Base-by-base conservation (phyloP, 2,329 filamentous ascomycete genomes). In the Acrocalymma vagum region DNA sequence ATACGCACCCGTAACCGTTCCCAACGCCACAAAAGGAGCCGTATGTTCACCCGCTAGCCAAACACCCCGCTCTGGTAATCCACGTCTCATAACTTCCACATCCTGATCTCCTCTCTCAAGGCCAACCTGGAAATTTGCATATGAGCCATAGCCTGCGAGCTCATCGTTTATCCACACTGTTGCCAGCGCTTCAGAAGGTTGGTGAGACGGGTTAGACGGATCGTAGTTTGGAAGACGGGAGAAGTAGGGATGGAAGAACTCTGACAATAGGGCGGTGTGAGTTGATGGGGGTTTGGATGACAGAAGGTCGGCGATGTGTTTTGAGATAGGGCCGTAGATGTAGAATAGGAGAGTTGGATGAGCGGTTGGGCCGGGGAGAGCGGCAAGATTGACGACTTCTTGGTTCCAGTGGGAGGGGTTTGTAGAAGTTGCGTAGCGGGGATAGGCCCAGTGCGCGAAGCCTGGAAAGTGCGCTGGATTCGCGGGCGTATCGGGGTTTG, bases 11-110 rank as follows among this genome's bases (percentile, higher is more conserved):
- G 90, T 95, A 9, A 86, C 88, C 4, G 92, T 96, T 0, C 92
- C 93, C 47, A 96, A 69, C 9, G 88, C 91, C 18, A 95, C 85
- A 73, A 96, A 95, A 4, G 92, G 91, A 38, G 90, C 86, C 15
- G 90, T 95, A 71, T 96, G 91, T 71, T 96, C 91, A 0, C 91
- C 91, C 0, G 91, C 91, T 52, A 96, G 77, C 91, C 91, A 96
- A 7, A 96, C 63, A 0, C 88, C 84, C 15, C 83, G 74, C 9
- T 82, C 83, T 1, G 84, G 85, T 50, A 78, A 59, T 0, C 80
- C 80, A 3, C 69, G 60, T 16, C 82, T 67, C 71, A 86, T 73
- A 3, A 69, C 63, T 63, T 86, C 80, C 31, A 96, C 83, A 63
- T 95, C 88, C 42, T 77, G 73, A 54, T 92, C 88, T 1, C 85